Evolutionary conservation across 164 flowering plant genomes (phyloP).

Genomic region (Liriodendron chinense): DNA sequence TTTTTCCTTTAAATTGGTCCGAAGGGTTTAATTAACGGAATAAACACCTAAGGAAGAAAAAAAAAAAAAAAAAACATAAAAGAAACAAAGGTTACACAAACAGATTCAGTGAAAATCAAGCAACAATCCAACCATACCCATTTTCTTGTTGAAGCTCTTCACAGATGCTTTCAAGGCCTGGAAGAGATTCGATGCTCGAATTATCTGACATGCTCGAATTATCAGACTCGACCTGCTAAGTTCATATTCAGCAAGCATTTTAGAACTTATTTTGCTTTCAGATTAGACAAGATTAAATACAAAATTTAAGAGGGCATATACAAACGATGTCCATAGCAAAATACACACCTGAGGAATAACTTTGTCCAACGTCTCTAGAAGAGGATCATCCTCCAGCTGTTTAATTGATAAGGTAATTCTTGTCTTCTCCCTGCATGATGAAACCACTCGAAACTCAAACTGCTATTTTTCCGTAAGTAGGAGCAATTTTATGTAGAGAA

Average conservation of each 20-base stretch:
- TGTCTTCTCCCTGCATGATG: slow-evolving; percentile 53
- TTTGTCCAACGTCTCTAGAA: slow-evolving; percentile 83
- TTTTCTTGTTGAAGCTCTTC: slow-evolving; percentile 73
- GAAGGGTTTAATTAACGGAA: no score
- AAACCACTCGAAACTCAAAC: not conserved
- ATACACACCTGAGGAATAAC: slow-evolving; percentile 76
- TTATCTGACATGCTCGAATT: slow-evolving; percentile 6
- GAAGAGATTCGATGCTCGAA: slow-evolving; percentile 42
- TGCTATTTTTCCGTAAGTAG: not conserved
- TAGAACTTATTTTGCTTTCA: not conserved
- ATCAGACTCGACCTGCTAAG: slow-evolving; percentile 7
- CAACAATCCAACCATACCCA: slow-evolving; percentile 56
- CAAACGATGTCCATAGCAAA: not conserved
- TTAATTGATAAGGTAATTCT: slow-evolving; percentile 79
- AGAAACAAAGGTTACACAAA: not conserved
- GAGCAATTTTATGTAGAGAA: no score
- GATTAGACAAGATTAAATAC: not conserved
- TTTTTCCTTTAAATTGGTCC: no score
- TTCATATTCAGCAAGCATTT: not conserved
- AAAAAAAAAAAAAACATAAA: not conserved
- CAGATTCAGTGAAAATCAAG: not conserved
- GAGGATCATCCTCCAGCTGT: slow-evolving; percentile 90
- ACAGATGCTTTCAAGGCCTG: slow-evolving; percentile 75
- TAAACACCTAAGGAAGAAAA: not conserved
- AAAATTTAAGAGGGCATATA: not conserved